Percentiles rank a stretch among this genome's conserved stretches.
Conservation (phyloP, 305 asterid genomes). For the Fraxinus xanthoxyloides region DNA sequence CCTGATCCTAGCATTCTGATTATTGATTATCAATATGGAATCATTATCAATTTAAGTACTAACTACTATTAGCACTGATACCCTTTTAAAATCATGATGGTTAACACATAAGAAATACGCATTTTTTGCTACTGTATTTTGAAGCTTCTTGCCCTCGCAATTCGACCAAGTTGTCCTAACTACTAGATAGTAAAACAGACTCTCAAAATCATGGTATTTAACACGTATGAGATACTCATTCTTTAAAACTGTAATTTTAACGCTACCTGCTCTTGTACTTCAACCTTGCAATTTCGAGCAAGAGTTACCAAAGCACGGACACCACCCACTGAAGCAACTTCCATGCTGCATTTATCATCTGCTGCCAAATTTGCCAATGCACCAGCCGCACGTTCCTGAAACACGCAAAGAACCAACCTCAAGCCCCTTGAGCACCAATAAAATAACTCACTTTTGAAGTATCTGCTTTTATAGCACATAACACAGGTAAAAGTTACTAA, state of each 20-base stretch:
- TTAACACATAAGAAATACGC: not conserved
- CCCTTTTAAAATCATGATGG: not conserved
- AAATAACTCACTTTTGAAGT: slow-evolving; percentile 8
- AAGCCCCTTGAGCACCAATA: slow-evolving; percentile 20
- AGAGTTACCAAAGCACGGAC: slow-evolving; percentile 73
- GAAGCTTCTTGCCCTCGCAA: not conserved
- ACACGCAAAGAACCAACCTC: slow-evolving; percentile 17
- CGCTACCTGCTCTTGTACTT: slow-evolving; percentile 90
- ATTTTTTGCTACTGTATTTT: not conserved
- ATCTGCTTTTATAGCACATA: slow-evolving; percentile 5
- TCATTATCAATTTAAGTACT: too few relatives aligned
- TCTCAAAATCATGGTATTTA: slow-evolving; percentile 4
- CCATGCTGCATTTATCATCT: slow-evolving; percentile 87
- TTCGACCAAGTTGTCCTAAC: not conserved
- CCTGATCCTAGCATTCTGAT: not conserved
- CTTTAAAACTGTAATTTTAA: too few relatives aligned
- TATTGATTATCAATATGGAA: not conserved
- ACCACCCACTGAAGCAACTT: slow-evolving; percentile 73
- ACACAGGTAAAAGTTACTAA: slow-evolving; percentile 7
- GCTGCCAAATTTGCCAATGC: slow-evolving; percentile 93
- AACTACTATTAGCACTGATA: not conserved
- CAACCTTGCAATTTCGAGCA: slow-evolving; percentile 71
- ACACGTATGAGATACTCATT: slow-evolving; percentile 1
- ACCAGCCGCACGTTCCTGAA: slow-evolving; percentile 94
- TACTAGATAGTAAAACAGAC: slow-evolving; percentile 1